Evolutionary conservation across 164 flowering plant species (phyloP), one percentile per base, ranked within the genome.

Genomic region (Santalum album): DNA sequence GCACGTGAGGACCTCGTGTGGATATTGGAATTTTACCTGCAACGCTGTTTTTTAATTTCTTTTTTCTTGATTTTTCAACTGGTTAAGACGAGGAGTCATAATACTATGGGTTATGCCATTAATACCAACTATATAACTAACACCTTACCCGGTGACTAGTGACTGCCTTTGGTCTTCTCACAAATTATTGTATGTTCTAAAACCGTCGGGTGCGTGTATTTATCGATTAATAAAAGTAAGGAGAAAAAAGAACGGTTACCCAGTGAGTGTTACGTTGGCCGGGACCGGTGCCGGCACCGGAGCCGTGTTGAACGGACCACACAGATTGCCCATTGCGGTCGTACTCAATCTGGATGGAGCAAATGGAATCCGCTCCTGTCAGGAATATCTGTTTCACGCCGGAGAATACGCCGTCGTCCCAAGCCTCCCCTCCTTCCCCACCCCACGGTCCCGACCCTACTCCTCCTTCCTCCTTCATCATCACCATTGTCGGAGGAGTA

Each of bases 371-470:
- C 12, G 59, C 56, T 70, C 72, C 73, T 12, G 78, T 75, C 52
- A 84, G 9, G 38, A 58, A 61, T 23, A 89, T 84, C 58, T 86
- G 85, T 60, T 65, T 84, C 18, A 86, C 67, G 23, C 94, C 96
- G 1, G 86, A 63, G 53, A 66, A 82, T 5, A 82, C 89, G 24
- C 96, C 96, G 69, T 86, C 96, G 62, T 89, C 95, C 96, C 96
- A 89, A 7, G 80, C 70, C 51, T 59, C 68, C 10, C 96, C 96
- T 62, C 89, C 84, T 25, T 86, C 84, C 1, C 96, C 96, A 19
- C 96, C 95, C 95, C 96, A 89, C 7, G 95, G 96, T 2, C 91
- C 91, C 0, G 86, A 72, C 25, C 80, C 87, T 39, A 66, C 69
- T 45, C 86, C 83, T 14, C 72, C 76, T 54, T 87, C 81, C 64